A percentile compares a stretch with the other conserved stretches of the same genome.
Evolutionary conservation across 73 alveolate species (phyloP).

Genomic region (Strombidium stylifer): DNA sequence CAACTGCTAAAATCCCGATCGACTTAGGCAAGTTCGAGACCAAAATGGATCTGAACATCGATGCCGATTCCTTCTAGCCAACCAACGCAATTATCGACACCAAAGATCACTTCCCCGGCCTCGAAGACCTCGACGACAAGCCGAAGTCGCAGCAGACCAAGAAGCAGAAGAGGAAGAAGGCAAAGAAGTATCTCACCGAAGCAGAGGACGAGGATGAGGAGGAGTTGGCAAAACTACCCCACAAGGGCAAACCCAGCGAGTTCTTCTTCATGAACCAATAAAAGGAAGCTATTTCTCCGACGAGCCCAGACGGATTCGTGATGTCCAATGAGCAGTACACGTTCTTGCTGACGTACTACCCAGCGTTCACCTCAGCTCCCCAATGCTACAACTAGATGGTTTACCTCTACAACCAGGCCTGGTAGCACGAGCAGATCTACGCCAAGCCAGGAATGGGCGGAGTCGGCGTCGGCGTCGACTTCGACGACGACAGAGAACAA

Average conservation of each 20-base stretch:
- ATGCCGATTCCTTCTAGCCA: too few species aligned
- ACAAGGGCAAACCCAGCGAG: too few species aligned
- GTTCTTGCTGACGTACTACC: neutral
- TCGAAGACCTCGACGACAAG: too few species aligned
- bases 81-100: too few species aligned
- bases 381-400: neutral
- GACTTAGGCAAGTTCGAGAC: neutral
- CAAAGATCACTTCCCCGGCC: too few species aligned
- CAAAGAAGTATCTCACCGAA: too few species aligned
- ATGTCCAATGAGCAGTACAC: neutral
- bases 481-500: neutral
- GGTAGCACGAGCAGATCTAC: neutral
- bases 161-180: too few species aligned
- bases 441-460: slow-evolving; percentile 8
- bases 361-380: neutral
- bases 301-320: neutral
- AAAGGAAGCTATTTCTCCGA: slow-evolving; percentile 4
- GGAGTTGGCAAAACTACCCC: too few species aligned
- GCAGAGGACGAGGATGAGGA: too few species aligned
- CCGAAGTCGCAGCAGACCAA: too few species aligned
- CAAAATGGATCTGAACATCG: too few species aligned
- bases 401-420: neutral
- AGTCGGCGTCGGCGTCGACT: neutral
- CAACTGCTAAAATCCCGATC: neutral
- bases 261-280: neutral